phyloP scores from a whole-genome alignment of 805 yeast genomes.

The Metschnikowia anglica region DNA sequence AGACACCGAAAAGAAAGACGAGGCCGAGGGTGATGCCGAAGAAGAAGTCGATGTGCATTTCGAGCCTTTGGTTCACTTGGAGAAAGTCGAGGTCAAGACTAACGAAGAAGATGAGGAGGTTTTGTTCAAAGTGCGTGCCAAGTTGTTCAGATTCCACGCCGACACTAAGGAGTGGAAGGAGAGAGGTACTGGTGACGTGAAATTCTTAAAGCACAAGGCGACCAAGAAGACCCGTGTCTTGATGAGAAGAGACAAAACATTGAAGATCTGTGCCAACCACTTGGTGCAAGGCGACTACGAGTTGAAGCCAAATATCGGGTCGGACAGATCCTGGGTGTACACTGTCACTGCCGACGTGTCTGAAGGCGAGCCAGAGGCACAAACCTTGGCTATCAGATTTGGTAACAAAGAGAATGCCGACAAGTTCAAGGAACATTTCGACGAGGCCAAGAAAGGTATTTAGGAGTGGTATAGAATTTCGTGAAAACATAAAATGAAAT shows the following conservation, averaged over 20 bases:
- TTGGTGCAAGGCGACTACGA: slow-evolving; percentile 76
- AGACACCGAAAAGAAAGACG: slow-evolving; percentile 32
- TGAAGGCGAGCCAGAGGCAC: slow-evolving; percentile 95
- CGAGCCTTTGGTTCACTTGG: slow-evolving; percentile 93
- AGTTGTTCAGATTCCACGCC: slow-evolving; percentile 83
- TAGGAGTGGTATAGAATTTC: slow-evolving; percentile 3
- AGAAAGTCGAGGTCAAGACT: slow-evolving; percentile 94
- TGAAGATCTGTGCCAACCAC: slow-evolving; percentile 98
- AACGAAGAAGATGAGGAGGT: slow-evolving; percentile 90
- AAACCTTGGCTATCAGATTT: slow-evolving; percentile 94
- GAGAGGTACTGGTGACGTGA: slow-evolving; percentile 98
- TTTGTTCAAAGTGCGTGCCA: slow-evolving; percentile 85
- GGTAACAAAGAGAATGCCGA: slow-evolving; percentile 92
- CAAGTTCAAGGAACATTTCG: slow-evolving; percentile 89
- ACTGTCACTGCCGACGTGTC: slow-evolving; percentile 90
- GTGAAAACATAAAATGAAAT: not conserved
- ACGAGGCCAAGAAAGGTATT: slow-evolving; percentile 60
- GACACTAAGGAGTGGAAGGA: slow-evolving; percentile 96
- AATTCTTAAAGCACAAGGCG: slow-evolving; percentile 85
- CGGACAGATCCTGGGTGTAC: slow-evolving; percentile 98
- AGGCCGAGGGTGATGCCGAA: slow-evolving; percentile 56
- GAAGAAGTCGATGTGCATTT: slow-evolving; percentile 87
- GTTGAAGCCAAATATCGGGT: slow-evolving; percentile 90
- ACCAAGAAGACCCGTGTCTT: slow-evolving; percentile 82
- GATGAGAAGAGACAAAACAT: slow-evolving; percentile 99